Base-by-base conservation (phyloP, 257 asterid genomes). In the Nicotiana attenuata region DNA sequence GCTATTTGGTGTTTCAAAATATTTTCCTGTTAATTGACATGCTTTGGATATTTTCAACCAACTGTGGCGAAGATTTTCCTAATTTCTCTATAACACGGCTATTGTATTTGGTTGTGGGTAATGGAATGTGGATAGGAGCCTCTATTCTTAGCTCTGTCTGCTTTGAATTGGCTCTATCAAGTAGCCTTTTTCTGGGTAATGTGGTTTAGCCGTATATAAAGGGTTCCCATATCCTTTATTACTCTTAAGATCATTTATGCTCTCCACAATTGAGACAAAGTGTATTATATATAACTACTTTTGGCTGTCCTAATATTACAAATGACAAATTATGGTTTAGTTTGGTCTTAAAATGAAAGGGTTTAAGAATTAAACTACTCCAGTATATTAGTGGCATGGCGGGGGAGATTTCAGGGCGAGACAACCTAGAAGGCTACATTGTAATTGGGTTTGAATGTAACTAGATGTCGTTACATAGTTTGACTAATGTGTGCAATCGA, bases 121-220 rank as follows among this genome's bases (percentile, higher is more conserved):
- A 11, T 50, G 79, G 63, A 73, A 24, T 47, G 24, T 24, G 24
- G 79, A 47, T 45, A 45, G 87, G 78, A 11, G 79, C 83, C 86
- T 75, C 86, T 31, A 73, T 66, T 81, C 45, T 81, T 68, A 82
- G 50, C 65, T 80, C 31, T 87, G 81, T 78, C 87, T 78, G 28
- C 84, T 83, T 76, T 77, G 76, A 82, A 67, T 68, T 53, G 84
- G 78, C 66, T 71, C 17, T 59, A 50, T 61, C 76, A 83, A 57
- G n/a, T 66, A 10, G 22, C 50, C 26, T 22, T 5, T 78, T 52
- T 35, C 16, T 20, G 6, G 26, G 20, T 45, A 47, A 24, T 82
- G 52, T 80, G 71, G 77, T 76, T 45, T 67, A 60, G 28, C 79
- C 16, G 41, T 73, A 47, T 73, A 73, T 80, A 56, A 81, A 76